phyloP scores from a whole-genome alignment of 208 protist species.

The Wallacemonas sp. region DNA sequence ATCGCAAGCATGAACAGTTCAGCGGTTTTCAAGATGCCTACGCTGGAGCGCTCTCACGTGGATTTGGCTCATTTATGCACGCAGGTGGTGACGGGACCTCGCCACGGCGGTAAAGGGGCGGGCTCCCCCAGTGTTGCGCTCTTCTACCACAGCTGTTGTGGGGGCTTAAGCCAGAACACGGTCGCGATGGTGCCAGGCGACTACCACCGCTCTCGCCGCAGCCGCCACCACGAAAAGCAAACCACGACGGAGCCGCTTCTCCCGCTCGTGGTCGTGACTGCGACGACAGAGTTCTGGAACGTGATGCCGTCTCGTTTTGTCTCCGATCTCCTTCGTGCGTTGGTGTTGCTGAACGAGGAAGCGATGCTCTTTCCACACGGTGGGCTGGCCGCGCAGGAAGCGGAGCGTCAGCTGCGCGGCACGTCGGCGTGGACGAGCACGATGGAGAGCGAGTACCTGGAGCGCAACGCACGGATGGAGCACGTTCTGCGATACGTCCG shows the following conservation, averaged over 20 bases:
- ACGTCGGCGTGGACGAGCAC: not conserved
- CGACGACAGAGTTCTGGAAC: conserved; percentile 48
- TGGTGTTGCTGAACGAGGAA: conserved; percentile 52
- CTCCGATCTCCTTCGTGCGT: conserved; percentile 55
- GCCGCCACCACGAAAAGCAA: conserved; percentile 1
- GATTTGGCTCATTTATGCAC: conserved; percentile 33
- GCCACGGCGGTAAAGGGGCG: conserved; percentile 6
- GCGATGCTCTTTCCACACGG: conserved; percentile 23
- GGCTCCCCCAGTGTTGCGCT: not conserved
- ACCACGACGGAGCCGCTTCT: conserved; percentile 10
- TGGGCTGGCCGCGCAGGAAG: not conserved
- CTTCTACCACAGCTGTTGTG: conserved; percentile 15
- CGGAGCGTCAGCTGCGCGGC: conserved; percentile 4
- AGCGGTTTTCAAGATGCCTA: conserved; percentile 37
- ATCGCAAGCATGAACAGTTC: not conserved
- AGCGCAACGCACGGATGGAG: not conserved
- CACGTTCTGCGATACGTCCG: conserved; percentile 4
- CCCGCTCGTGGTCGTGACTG: conserved; percentile 33
- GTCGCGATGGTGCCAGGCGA: conserved; percentile 7
- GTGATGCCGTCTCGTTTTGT: conserved; percentile 29
- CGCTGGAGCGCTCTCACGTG: conserved; percentile 28
- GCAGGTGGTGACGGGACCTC: conserved; percentile 17
- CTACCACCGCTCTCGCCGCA: conserved; percentile 9
- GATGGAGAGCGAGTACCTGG: conserved; percentile 3
- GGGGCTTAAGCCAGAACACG: not conserved